phyloP scores from a whole-genome alignment of 352 stramenopile species.

The Phytophthora ramorum region DNA sequence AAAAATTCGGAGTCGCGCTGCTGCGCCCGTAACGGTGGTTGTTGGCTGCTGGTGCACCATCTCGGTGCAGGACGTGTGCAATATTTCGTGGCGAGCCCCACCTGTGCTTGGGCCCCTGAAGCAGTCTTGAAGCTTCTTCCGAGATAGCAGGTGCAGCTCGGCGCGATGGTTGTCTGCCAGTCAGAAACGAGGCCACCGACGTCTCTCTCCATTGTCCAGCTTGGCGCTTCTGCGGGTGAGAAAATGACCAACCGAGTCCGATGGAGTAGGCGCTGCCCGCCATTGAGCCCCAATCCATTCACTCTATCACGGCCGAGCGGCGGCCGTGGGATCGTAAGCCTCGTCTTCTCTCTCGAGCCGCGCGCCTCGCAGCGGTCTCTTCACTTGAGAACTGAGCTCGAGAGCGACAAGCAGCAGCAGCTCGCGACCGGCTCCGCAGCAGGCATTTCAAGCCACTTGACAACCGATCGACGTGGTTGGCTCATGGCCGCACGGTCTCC shows the following conservation, averaged over 20 bases:
- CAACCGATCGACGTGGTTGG: not conserved
- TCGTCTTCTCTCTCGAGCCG: constrained; percentile 26
- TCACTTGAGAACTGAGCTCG: constrained; percentile 46
- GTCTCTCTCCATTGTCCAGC: not conserved
- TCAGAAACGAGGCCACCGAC: constrained; percentile 40
- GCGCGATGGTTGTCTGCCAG: constrained; percentile 23
- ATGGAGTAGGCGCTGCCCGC: constrained; percentile 13
- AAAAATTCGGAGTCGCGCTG: constrained; percentile 10
- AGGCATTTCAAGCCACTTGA: constrained; percentile 1
- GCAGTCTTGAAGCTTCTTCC: constrained; percentile 29
- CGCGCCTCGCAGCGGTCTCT: constrained; percentile 30
- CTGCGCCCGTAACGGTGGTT: constrained; percentile 9
- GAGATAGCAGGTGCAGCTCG: constrained; percentile 12
- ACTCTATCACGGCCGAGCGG: constrained; percentile 36
- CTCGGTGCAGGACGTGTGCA: constrained; percentile 8
- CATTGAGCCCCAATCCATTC: constrained; percentile 34
- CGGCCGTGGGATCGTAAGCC: constrained; percentile 42
- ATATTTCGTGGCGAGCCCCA: constrained; percentile 14
- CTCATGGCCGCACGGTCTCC: constrained; percentile 23
- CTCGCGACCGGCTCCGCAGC: no score
- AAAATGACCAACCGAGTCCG: constrained; percentile 41
- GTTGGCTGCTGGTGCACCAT: constrained; percentile 1
- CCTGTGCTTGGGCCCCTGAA: not conserved
- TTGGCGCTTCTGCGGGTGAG: constrained; percentile 21
- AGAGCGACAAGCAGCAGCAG: constrained; percentile 12